Base-by-base conservation (phyloP, 1,284 basidiomycete species). In the Neolentinus lepideus region DNA sequence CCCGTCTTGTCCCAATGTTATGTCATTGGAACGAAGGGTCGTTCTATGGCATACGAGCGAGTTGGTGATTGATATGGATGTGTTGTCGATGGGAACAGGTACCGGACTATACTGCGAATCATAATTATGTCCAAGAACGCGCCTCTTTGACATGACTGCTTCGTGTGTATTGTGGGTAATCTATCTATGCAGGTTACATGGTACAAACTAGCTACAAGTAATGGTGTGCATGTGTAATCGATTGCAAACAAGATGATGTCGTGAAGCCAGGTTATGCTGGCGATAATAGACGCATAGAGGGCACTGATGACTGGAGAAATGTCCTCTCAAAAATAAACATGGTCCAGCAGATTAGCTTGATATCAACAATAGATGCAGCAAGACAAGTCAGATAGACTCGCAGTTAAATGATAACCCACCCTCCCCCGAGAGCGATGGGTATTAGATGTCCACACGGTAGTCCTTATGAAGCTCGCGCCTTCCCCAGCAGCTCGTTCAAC, bases 401-500 rank as follows among this genome's bases (percentile, higher is more conserved):
- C 38, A 3, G n/a, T 35, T 43, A 43, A 43, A 43, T 43, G 16
- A 43, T 43, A 43, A 43, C 12, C 29, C 38, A 43, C n/a, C 38
- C 16, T n/a, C 16, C 38, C n/a, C 38, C 16, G 29, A 12, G 29
- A 12, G 29, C 29, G 12, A 31, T 31, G 29, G n/a, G n/a, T n/a
- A n/a, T n/a, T n/a, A 31, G 12, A 4, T 31, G 6, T 12, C 6
- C 29, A 6, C 29, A 31, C 29, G 12, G 6, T 1, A 52, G 19
- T 22, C 21, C 16, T 58, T 31, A 33, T 8, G 22, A 19, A 8
- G 24, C 54, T 35, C 25, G 35, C 31, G 52, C 62, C 54, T 70
- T 66, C 54, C 67, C 69, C 53, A 75, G 59, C 57, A 75, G 62
- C 62, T 75, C 71, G 48, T 60, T 67, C 58, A 75, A 58, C 61